Conservation (phyloP, 768 basidiomycete species). For the Rhizopogon rudus region DNA sequence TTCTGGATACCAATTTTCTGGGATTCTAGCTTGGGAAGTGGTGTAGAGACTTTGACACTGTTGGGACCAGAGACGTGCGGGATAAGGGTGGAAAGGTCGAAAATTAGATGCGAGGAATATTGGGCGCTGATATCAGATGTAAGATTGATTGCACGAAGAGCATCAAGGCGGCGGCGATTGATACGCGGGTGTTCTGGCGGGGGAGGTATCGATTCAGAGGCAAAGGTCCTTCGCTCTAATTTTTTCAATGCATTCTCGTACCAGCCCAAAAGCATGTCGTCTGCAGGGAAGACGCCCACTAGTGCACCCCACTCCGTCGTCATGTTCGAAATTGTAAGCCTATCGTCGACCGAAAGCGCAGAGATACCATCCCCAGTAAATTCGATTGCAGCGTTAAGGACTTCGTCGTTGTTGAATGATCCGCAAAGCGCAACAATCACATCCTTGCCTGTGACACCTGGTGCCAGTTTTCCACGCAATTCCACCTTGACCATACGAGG, state of each 20-base stretch:
- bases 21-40: constrained; percentile 78
- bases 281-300: constrained; percentile 92
- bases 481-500: constrained; percentile 96
- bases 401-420: constrained; percentile 93
- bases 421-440: constrained; percentile 97
- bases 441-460: constrained; percentile 96
- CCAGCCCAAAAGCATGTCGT: constrained; percentile 78
- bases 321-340: constrained; percentile 98
- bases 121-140: constrained; percentile 71
- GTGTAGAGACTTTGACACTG: constrained; percentile 94
- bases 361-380: constrained; percentile 88
- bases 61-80: constrained; percentile 98
- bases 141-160: constrained; percentile 49
- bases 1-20: constrained; percentile 83
- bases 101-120: constrained; percentile 84
- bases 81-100: constrained; percentile 91
- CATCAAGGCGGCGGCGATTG: constrained; percentile 65
- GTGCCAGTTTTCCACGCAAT: constrained; percentile 71
- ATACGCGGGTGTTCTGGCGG: constrained; percentile 85
- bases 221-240: constrained; percentile 74
- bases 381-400: constrained; percentile 94
- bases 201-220: constrained; percentile 53
- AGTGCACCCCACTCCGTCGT: constrained; percentile 99
- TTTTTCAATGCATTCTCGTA: constrained; percentile 73
- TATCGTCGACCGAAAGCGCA: constrained; percentile 80